These are phyloP conservation scores for Circinella umbellata DNA, from an alignment of 371 early-diverging fungal genomes.

Conservation along the genomic window DNA sequence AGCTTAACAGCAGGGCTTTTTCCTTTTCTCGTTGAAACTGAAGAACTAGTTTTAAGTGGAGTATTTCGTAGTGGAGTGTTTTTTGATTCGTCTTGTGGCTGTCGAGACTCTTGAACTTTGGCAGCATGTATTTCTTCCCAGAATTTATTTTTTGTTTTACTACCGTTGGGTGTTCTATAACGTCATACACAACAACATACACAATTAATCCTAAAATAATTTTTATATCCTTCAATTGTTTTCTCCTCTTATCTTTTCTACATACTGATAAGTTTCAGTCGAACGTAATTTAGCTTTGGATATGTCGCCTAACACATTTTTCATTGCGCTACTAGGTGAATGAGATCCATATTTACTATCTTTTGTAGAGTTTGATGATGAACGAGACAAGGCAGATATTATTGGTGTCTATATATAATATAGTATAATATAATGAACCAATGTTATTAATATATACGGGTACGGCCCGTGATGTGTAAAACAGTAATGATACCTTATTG, in stretches of 20 bases:
- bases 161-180: conserved; percentile 20
- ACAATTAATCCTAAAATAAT: not conserved
- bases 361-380: not conserved
- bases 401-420: not conserved
- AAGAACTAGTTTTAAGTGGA: not conserved
- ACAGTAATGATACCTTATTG: not conserved
- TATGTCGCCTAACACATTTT: conserved; percentile 18
- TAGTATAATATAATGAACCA: too few relatives aligned
- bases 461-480: not conserved
- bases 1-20: too few relatives aligned
- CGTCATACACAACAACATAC: not conserved
- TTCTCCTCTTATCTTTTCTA: not conserved
- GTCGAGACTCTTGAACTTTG: not conserved
- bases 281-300: conserved; percentile 18
- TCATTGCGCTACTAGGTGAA: conserved; percentile 14
- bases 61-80: not conserved
- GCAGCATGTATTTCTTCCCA: conserved; percentile 25
- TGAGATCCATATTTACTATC: not conserved
- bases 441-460: too few relatives aligned
- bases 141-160: conserved; percentile 12
- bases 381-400: not conserved
- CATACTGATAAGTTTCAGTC: conserved; percentile 14
- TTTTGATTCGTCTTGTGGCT: not conserved
- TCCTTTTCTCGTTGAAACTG: not conserved
- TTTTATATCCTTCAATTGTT: too few relatives aligned